Conservation (phyloP, 2,329 filamentous ascomycete genomes). For the Cladosporium colombiae region DNA sequence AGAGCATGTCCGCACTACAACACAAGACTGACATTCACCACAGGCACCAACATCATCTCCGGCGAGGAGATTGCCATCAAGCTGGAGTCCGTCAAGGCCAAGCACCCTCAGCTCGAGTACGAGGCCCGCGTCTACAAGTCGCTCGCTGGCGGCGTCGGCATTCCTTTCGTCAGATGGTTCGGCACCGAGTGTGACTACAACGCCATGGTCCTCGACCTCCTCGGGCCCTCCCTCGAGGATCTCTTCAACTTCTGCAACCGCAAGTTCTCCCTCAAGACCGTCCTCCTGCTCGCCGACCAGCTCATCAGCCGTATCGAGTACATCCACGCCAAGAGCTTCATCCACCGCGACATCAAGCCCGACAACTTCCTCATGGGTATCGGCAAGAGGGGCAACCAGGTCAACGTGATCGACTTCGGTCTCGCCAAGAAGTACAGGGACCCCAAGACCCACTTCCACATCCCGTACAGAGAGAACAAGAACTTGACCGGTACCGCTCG, state of each 20-base stretch:
- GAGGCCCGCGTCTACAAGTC: conserved; percentile 90
- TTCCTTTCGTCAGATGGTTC: conserved; percentile 99
- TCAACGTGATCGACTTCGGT: conserved; percentile 99
- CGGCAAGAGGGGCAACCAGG: conserved; percentile 97
- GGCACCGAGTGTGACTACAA: conserved; percentile 99
- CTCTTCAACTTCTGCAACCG: conserved; percentile 99
- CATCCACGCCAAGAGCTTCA: conserved; percentile 99
- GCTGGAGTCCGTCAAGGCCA: conserved; percentile 98
- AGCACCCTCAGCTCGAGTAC: conserved; percentile 98
- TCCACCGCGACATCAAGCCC: conserved; percentile 99
- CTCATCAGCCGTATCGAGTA: conserved; percentile 99
- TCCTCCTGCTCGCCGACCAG: conserved; percentile 93
- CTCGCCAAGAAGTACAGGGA: conserved; percentile 99
- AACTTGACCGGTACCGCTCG: conserved; percentile 98
- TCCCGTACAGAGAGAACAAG: conserved; percentile 99
- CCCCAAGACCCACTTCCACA: conserved; percentile 99
- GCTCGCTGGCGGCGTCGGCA: conserved; percentile 93
- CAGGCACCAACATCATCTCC: conserved; percentile 98
- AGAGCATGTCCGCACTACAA: neutral
- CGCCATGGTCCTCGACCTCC: conserved; percentile 97
- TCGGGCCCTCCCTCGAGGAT: conserved; percentile 93
- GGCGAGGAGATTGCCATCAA: conserved; percentile 99
- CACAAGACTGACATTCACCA: neutral
- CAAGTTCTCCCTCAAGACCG: conserved; percentile 98
- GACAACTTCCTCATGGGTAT: conserved; percentile 99